Evolutionary conservation across 2,329 filamentous ascomycete species (phyloP).

Genomic region (Fusarium xylarioides): DNA sequence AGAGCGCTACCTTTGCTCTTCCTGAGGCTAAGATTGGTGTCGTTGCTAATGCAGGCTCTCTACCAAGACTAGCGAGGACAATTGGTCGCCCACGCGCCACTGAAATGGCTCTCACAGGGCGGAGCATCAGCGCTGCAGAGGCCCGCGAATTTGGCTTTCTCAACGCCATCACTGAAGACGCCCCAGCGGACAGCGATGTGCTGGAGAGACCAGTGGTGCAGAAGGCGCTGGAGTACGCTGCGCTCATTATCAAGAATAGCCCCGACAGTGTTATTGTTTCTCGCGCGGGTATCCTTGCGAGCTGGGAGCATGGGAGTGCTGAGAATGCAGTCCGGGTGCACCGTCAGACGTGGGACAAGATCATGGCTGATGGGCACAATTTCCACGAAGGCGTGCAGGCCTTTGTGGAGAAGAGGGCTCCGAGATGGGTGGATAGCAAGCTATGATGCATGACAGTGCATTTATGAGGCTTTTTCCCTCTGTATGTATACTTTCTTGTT

Average conservation of each 20-base stretch:
- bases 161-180: conserved; percentile 65
- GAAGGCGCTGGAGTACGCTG: conserved; percentile 67
- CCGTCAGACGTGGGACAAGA: conserved; percentile 60
- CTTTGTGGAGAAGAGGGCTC: conserved; percentile 76
- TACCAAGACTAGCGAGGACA: conserved; percentile 71
- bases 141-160: conserved; percentile 72
- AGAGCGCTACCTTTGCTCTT: conserved; percentile 69
- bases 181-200: conserved; percentile 41
- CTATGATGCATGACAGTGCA: conserved; percentile 46
- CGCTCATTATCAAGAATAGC: conserved; percentile 68
- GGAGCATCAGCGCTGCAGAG: conserved; percentile 64
- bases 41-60: conserved; percentile 74
- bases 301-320: conserved; percentile 73
- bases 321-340: conserved; percentile 64
- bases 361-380: conserved; percentile 71
- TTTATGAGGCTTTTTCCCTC: conserved; percentile 22
- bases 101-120: conserved; percentile 73
- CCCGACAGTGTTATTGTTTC: conserved; percentile 77
- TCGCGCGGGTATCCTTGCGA: conserved; percentile 72
- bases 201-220: conserved; percentile 54
- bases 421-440: conserved; percentile 70
- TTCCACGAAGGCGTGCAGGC: conserved; percentile 75
- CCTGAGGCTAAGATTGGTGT: conserved; percentile 79
- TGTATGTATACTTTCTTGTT: neutral
- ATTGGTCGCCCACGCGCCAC: conserved; percentile 73